These are phyloP conservation scores for Theobroma cacao DNA, from an alignment of 345 rosid genomes.

Conservation along the genomic window DNA sequence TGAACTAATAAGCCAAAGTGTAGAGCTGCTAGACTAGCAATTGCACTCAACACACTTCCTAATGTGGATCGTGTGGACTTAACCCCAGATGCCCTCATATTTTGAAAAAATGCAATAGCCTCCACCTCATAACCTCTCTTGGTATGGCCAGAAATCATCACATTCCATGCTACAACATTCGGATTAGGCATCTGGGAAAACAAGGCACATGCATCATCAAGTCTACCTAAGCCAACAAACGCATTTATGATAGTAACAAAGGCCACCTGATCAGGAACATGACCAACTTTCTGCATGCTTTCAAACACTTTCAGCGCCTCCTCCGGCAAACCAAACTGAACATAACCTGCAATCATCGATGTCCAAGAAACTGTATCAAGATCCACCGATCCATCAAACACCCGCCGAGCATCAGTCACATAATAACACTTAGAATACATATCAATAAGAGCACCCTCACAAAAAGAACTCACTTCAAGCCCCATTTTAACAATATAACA, in stretches of 20 bases:
- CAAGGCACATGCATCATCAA: constrained; percentile 58
- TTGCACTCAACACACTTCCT: constrained; percentile 79
- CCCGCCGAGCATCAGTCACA: constrained; percentile 52
- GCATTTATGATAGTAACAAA: constrained; percentile 61
- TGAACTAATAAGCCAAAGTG: constrained; percentile 73
- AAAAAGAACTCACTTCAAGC: constrained; percentile 48
- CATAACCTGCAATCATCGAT: constrained; percentile 78
- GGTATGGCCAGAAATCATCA: constrained; percentile 90
- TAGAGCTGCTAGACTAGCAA: constrained; percentile 53
- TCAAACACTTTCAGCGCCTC: constrained; percentile 63
- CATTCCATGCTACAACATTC: constrained; percentile 89
- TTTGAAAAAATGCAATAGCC: constrained; percentile 52
- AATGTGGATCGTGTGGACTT: constrained; percentile 82
- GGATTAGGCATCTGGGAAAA: constrained; percentile 57
- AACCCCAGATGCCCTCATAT: constrained; percentile 63
- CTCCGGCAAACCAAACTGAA: constrained; percentile 58
- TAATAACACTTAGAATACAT: constrained; percentile 72
- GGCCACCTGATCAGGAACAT: constrained; percentile 70
- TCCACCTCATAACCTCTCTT: constrained; percentile 58
- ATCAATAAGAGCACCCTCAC: constrained; percentile 74
- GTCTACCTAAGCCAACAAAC: constrained; percentile 58
- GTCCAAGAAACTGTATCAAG: constrained; percentile 88
- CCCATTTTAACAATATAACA: constrained; percentile 65
- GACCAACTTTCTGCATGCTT: constrained; percentile 51
- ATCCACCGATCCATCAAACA: constrained; percentile 53